phyloP scores from a whole-genome alignment of 129 eudicot species.

The Smallanthus sonchifolius region DNA sequence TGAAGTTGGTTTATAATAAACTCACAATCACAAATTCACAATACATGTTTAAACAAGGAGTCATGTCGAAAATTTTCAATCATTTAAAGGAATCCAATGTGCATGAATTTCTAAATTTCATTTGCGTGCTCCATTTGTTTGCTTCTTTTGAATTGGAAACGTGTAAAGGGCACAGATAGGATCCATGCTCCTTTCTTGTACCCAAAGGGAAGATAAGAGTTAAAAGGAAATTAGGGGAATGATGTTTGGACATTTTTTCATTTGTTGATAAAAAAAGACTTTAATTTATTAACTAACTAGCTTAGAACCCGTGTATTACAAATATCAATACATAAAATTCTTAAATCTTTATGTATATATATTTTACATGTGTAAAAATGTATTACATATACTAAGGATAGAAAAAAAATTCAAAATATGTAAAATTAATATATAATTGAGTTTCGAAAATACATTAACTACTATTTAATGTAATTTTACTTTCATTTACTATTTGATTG shows the following conservation, averaged over 20 bases:
- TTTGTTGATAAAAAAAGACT: background rate
- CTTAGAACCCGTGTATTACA: too few relatives aligned
- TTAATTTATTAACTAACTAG: too few relatives aligned
- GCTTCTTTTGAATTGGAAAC: background rate
- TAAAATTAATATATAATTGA: too few relatives aligned
- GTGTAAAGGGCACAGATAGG: constrained; percentile 11
- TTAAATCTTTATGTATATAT: too few relatives aligned
- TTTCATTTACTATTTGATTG: too few relatives aligned
- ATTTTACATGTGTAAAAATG: too few relatives aligned
- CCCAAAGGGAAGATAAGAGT: constrained; percentile 25
- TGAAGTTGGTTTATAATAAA: background rate
- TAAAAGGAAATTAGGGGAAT: background rate
- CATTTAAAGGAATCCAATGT: background rate
- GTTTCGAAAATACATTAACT: too few relatives aligned
- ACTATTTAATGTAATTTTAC: too few relatives aligned
- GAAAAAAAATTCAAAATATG: too few relatives aligned
- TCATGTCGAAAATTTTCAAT: background rate
- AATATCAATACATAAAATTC: too few relatives aligned
- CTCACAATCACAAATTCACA: background rate
- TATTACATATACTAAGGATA: too few relatives aligned
- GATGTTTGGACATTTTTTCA: constrained; percentile 10
- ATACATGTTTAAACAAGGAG: background rate
- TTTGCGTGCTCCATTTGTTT: background rate
- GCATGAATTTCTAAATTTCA: background rate
- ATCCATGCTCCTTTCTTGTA: constrained; percentile 17